These are phyloP conservation scores for Noccaea caerulescens DNA, from an alignment of 345 rosid species.

Conservation along the genomic window DNA sequence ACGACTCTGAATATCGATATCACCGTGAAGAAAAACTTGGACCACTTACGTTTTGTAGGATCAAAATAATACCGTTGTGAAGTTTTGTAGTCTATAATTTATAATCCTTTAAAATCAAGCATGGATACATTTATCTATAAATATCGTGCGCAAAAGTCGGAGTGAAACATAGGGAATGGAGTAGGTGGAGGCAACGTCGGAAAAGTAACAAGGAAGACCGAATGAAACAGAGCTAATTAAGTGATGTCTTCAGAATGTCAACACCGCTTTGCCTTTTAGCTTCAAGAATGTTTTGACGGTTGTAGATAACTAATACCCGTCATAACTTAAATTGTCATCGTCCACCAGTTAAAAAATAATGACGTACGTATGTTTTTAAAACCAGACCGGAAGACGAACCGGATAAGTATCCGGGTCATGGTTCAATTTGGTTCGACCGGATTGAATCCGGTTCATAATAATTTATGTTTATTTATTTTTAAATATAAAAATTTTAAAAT, in stretches of 20 bases:
- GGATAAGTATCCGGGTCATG: too few species aligned
- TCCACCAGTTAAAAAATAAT: neutral
- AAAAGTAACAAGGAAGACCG: conserved; percentile 34
- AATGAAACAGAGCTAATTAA: conserved; percentile 19
- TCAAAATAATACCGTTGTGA: neutral
- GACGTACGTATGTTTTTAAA: neutral
- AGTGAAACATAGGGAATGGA: conserved; percentile 24
- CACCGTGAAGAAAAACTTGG: neutral
- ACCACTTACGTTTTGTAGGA: neutral
- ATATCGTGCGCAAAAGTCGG: conserved; percentile 28
- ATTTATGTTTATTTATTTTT: too few species aligned
- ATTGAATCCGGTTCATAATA: too few species aligned
- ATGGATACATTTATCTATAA: conserved; percentile 5
- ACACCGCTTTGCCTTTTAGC: conserved; percentile 23
- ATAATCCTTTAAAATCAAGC: neutral
- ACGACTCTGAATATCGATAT: neutral
- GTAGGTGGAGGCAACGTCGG: conserved; percentile 38
- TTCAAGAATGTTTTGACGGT: conserved; percentile 26
- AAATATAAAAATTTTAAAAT: too few species aligned
- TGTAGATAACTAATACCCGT: too few species aligned
- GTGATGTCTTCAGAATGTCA: conserved; percentile 36
- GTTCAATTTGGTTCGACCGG: too few species aligned
- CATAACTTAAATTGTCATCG: neutral
- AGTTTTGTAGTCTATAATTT: neutral
- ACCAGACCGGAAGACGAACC: too few species aligned